Evolutionary conservation across 2,329 filamentous ascomycete species (phyloP), one percentile per base, ranked within the genome.

Genomic region (Apiospora arundinis): DNA sequence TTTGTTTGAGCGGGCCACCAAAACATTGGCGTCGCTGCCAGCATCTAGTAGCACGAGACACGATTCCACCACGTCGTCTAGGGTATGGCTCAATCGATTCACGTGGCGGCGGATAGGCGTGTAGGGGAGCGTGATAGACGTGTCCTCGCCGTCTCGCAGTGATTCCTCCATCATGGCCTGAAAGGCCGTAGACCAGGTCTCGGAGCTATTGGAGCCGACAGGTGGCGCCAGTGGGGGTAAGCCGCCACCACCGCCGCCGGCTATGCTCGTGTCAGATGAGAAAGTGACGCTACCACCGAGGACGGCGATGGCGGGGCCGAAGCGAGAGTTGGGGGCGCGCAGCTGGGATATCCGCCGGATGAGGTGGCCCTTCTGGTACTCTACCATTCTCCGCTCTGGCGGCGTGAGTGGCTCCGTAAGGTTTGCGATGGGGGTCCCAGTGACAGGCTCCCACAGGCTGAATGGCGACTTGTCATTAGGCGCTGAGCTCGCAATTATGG

Each of bases 101-200:
- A 88, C 86, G n/a, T 89, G 86, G 16, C 80, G 78, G 67, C 90
- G 83, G 3, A 92, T 85, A 5, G 83, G 79, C 32, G 85, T 82
- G 74, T 92, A 92, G 4, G 85, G 85, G n/a, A 92, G 80, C 32
- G 86, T 84, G 4, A 92, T 83, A 0, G 85, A 83, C 81, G 88
- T 84, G 73, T 91, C 89, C 77, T 92, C 90, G 0, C 85, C 88
- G 73, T 92, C 90, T 12, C 88, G 82, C 23, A 92, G 78, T 3
- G 89, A 81, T 0, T 83, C 83, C 74, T 92, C 90, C 11, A 91
- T 77, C 70, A 92, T 79, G 3, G 83, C 81, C 49, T 88, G 84
- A 70, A 92, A 92, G 0, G 89, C 88, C 44, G 84, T 81, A 0
- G 84, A 84, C 90, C 90, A 92, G 1, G 83, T 85, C 7, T 78